Percentiles rank a stretch among this genome's conserved stretches.
Conservation (phyloP, 176 grass and related monocot genomes). For the Alloteropsis semialata region DNA sequence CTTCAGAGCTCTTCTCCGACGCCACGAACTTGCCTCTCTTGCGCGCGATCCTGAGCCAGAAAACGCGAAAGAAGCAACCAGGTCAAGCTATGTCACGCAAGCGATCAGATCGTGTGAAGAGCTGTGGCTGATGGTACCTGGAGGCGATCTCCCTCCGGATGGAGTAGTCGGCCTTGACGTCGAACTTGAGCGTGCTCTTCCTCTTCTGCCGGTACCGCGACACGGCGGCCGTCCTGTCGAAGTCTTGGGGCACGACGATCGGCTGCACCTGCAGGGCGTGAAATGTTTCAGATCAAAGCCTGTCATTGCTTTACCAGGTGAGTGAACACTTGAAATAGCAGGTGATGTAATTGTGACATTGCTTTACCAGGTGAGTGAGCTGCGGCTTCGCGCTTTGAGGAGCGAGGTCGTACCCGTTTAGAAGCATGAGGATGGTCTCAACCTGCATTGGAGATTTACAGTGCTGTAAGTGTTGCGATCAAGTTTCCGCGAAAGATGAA, state of each 20-base stretch:
- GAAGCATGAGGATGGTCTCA: slow-evolving; percentile 35
- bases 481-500: neutral
- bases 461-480: neutral
- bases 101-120: too few species aligned
- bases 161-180: slow-evolving; percentile 39
- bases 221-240: slow-evolving; percentile 31
- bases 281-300: neutral
- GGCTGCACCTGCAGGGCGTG: neutral
- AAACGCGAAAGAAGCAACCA: neutral
- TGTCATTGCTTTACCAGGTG: neutral
- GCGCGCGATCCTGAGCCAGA: slow-evolving; percentile 36
- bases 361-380: slow-evolving; percentile 29
- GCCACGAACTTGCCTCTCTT: slow-evolving; percentile 41
- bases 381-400: neutral
- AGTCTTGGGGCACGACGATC: slow-evolving; percentile 14
- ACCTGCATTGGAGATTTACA: slow-evolving; percentile 9
- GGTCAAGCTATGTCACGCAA: too few species aligned
- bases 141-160: slow-evolving; percentile 37
- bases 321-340: neutral
- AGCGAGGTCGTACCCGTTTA: slow-evolving; percentile 24
- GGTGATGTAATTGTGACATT: too few species aligned
- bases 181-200: slow-evolving; percentile 18
- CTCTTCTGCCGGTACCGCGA: slow-evolving; percentile 36
- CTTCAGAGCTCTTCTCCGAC: neutral
- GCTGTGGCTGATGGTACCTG: too few species aligned